Conservation (phyloP, 2,329 filamentous ascomycete genomes). For the Pyrenochaeta sp. region DNA sequence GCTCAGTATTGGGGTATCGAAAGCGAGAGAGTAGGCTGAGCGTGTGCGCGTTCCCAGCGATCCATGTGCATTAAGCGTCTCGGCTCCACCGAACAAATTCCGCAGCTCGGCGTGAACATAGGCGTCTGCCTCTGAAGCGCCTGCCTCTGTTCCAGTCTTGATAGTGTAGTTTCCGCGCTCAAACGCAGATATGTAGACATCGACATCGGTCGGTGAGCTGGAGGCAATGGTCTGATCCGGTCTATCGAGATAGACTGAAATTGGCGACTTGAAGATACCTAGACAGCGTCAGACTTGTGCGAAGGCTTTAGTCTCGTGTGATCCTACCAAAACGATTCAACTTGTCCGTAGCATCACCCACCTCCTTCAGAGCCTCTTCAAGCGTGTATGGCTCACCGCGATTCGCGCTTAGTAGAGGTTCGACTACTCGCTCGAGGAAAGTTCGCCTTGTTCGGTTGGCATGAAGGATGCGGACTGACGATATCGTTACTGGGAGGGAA, state of each 20-base stretch:
- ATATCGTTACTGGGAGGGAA: constrained; percentile 86
- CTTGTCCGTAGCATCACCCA: constrained; percentile 75
- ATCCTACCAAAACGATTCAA: constrained; percentile 79
- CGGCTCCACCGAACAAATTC: constrained; percentile 94
- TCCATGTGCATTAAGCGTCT: constrained; percentile 86
- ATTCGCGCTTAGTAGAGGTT: constrained; percentile 76
- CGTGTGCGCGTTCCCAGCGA: constrained; percentile 89
- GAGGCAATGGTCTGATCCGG: constrained; percentile 73
- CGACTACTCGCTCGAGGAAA: constrained; percentile 84
- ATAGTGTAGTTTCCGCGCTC: constrained; percentile 86
- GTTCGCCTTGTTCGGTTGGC: constrained; percentile 81
- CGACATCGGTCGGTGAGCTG: constrained; percentile 78
- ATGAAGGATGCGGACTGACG: constrained; percentile 83
- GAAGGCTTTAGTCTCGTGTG: constrained; percentile 2
- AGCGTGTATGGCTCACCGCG: constrained; percentile 76
- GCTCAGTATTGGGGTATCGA: constrained; percentile 82
- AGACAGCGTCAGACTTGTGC: constrained; percentile 21
- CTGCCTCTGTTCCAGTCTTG: constrained; percentile 93
- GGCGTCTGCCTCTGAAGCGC: constrained; percentile 91
- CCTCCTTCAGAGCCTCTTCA: constrained; percentile 74
- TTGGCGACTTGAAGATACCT: constrained; percentile 88
- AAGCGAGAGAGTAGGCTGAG: constrained; percentile 87
- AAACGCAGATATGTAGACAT: constrained; percentile 78
- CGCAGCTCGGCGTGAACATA: constrained; percentile 87
- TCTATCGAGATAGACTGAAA: constrained; percentile 83